phyloP scores from a whole-genome alignment of 306 rosid species.

The Acacia crassicarpa region DNA sequence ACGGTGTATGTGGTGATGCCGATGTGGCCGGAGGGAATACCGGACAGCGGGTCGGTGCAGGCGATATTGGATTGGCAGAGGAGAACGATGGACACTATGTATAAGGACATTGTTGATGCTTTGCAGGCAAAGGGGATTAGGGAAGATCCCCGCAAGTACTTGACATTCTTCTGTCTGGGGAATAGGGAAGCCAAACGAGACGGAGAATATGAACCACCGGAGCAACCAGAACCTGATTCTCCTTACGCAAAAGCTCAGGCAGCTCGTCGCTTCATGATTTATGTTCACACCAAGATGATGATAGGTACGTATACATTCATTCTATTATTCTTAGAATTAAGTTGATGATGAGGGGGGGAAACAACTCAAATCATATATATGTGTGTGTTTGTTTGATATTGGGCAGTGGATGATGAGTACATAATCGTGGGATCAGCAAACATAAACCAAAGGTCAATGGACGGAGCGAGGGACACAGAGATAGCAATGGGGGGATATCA shows the following conservation, averaged over 20 bases:
- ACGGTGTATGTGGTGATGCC: conserved; percentile 64
- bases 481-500: conserved; percentile 73
- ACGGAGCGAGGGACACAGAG: conserved; percentile 71
- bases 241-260: conserved; percentile 55
- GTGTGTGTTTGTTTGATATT: too few species aligned
- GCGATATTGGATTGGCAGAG: conserved; percentile 78
- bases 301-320: conserved; percentile 42
- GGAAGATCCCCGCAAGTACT: conserved; percentile 64
- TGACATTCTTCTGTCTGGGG: conserved; percentile 73
- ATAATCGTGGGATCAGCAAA: conserved; percentile 69
- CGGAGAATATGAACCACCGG: conserved; percentile 60
- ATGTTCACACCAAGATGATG: conserved; percentile 76
- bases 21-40: conserved; percentile 74
- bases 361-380: neutral
- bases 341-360: neutral
- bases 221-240: conserved; percentile 53
- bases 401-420: conserved; percentile 79
- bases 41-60: conserved; percentile 67
- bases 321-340: neutral
- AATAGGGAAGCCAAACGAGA: conserved; percentile 54
- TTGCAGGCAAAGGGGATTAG: conserved; percentile 51
- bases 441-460: conserved; percentile 79
- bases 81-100: conserved; percentile 75
- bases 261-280: conserved; percentile 71
- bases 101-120: conserved; percentile 54